Base-by-base conservation (phyloP, 345 rosid species). In the Lepidium didymum region DNA sequence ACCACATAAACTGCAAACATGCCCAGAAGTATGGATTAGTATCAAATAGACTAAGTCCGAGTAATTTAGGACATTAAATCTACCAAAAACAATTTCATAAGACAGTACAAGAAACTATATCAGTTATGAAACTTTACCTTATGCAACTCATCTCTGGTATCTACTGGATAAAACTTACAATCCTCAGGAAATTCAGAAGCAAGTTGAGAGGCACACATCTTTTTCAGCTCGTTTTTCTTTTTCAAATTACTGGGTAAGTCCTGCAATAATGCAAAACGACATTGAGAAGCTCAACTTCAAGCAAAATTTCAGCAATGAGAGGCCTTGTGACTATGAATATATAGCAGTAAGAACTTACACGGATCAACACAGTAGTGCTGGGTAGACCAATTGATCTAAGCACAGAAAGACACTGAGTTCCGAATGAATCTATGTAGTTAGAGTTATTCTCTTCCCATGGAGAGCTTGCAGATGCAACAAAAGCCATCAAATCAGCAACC, bases 401-500 rank as follows among this genome's bases (percentile, higher is more conserved):
- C 52, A 94, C 97, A 14, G 99, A 91, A 74, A 87, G 89, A 68
- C 97, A 94, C 19, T 80, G 88, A 67, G 72, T 81, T 73, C 99
- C 99, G 64, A 91, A 91, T 47, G 88, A 84, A 79, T 94, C 97
- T 14, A 91, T 78, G 68, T 61, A 86, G 74, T 79, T 76, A 10
- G 74, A 75, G 42, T 41, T 33, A 52, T 70, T 78, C 55, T 81
- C 92, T 78, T 85, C 95, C 53, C 72, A 78, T 11, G 62, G 79
- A 13, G 88, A 71, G 62, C 68, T 82, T 13, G 84, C 88, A 63
- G 96, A 91, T 64, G 86, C 92, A 76, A 91, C 99, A 79, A 94
- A 94, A 71, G 92, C 96, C 67, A 94, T 80, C 72, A 91, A 85
- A 87, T 94, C 99, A 54, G 97, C 96, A 76, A 86, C 96, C 98